These are phyloP conservation scores for Samsoniella hepiali DNA, from an alignment of 2,329 filamentous ascomycete species.

Conservation along the genomic window DNA sequence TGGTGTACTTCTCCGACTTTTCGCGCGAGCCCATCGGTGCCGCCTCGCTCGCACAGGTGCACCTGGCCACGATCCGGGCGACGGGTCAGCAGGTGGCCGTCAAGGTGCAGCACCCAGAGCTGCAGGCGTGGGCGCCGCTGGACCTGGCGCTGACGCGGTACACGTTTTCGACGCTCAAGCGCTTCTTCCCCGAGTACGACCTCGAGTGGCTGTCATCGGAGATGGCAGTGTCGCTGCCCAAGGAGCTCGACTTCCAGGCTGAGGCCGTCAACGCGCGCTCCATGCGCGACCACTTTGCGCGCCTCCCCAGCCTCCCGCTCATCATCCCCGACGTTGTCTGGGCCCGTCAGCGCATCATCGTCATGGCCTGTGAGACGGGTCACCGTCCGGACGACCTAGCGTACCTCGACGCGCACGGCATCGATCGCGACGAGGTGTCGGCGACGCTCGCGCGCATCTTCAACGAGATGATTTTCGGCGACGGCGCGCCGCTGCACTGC, in stretches of 20 bases:
- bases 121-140: constrained; percentile 86
- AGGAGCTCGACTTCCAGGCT: constrained; percentile 84
- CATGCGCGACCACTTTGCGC: constrained; percentile 76
- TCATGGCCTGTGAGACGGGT: constrained; percentile 92
- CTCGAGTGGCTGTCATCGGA: constrained; percentile 92
- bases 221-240: constrained; percentile 85
- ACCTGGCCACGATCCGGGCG: constrained; percentile 78
- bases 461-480: constrained; percentile 99
- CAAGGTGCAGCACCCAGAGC: constrained; percentile 88
- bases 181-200: constrained; percentile 96
- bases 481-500: constrained; percentile 85
- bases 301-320: constrained; percentile 71
- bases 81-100: constrained; percentile 87
- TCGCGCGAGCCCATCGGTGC: constrained; percentile 79
- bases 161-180: constrained; percentile 84
- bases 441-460: constrained; percentile 88
- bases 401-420: constrained; percentile 79
- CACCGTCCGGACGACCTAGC: constrained; percentile 83
- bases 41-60: constrained; percentile 91
- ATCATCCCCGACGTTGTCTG: constrained; percentile 87
- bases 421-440: constrained; percentile 93
- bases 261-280: constrained; percentile 82
- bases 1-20: constrained; percentile 85
- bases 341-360: constrained; percentile 83
- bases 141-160: constrained; percentile 84